These are phyloP conservation scores for Lactarius quietus DNA, from an alignment of 768 basidiomycete genomes.

Conservation along the genomic window DNA sequence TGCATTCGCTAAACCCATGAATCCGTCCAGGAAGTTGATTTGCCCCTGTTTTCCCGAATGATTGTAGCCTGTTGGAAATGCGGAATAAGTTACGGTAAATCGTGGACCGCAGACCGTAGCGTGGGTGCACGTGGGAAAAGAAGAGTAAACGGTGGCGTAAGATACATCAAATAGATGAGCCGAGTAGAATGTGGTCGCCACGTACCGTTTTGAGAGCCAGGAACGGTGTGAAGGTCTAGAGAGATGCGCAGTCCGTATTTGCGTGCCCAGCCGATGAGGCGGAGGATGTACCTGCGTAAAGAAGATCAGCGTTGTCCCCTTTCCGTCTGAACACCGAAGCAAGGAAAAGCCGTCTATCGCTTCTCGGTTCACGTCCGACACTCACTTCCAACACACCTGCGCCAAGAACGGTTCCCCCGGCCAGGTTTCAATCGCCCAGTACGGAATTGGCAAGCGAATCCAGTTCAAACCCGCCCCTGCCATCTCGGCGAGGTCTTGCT, in stretches of 20 bases:
- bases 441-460: constrained; percentile 78
- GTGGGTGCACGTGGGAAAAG: constrained; percentile 3
- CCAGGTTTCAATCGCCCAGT: constrained; percentile 84
- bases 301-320: constrained; percentile 1
- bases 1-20: constrained; percentile 89
- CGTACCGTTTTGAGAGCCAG: constrained; percentile 77
- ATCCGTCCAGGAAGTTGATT: constrained; percentile 63
- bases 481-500: constrained; percentile 85
- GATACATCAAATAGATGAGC: constrained; percentile 19
- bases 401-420: constrained; percentile 76
- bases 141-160: not conserved
- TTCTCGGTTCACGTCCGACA: not conserved
- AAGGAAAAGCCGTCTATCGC: not conserved
- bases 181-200: constrained; percentile 2
- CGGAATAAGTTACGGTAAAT: not conserved
- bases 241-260: constrained; percentile 87
- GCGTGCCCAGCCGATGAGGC: constrained; percentile 76
- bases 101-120: not conserved
- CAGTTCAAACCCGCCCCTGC: constrained; percentile 88
- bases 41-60: constrained; percentile 59
- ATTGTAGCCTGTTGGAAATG: constrained; percentile 42
- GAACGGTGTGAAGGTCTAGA: constrained; percentile 78
- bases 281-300: constrained; percentile 57
- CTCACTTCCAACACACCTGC: constrained; percentile 69
- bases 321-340: not conserved